Conservation (phyloP, 1,284 basidiomycete species). For the Dichomitus squalens region DNA sequence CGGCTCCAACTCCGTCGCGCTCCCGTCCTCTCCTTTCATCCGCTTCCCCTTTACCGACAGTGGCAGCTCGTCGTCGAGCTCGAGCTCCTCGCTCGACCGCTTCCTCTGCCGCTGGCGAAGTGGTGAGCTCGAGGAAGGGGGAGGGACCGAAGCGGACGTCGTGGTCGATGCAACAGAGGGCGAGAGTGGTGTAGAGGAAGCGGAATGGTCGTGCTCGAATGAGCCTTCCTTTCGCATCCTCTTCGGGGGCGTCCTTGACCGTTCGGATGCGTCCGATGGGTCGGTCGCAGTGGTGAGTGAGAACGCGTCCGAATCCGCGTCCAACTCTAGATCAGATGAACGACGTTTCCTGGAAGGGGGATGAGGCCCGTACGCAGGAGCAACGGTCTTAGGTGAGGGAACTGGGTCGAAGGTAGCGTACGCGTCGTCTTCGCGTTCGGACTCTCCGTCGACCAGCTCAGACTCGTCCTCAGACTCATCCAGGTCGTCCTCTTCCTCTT, state of each 20-base stretch:
- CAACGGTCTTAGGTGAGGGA: background rate
- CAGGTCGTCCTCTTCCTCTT: constrained; percentile 23
- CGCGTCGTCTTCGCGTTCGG: constrained; percentile 23
- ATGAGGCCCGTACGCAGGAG: constrained; percentile 12
- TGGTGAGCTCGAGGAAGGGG: constrained; percentile 21
- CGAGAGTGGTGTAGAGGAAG: background rate
- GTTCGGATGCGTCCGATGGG: constrained; percentile 10
- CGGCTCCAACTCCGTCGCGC: too few species aligned
- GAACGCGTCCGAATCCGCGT: constrained; percentile 15
- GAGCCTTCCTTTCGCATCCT: constrained; percentile 31
- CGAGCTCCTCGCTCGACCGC: constrained; percentile 33
- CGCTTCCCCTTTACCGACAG: constrained; percentile 17
- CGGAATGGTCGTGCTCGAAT: constrained; percentile 25
- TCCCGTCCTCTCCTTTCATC: constrained; percentile 5
- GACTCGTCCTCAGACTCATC: constrained; percentile 22
- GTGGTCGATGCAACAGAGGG: background rate
- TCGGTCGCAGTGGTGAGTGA: constrained; percentile 10
- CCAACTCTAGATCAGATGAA: constrained; percentile 26
- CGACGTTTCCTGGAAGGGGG: constrained; percentile 25
- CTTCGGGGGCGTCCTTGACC: constrained; percentile 35
- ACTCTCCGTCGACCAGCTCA: constrained; percentile 26
- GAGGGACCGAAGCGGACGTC: background rate
- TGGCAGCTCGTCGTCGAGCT: constrained; percentile 14
- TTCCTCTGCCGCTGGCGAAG: constrained; percentile 25
- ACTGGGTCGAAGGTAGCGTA: constrained; percentile 9